Evolutionary conservation across 148 eudicot species (phyloP), one percentile per base, ranked within the genome.

Genomic region (Gaultheria prostrata): DNA sequence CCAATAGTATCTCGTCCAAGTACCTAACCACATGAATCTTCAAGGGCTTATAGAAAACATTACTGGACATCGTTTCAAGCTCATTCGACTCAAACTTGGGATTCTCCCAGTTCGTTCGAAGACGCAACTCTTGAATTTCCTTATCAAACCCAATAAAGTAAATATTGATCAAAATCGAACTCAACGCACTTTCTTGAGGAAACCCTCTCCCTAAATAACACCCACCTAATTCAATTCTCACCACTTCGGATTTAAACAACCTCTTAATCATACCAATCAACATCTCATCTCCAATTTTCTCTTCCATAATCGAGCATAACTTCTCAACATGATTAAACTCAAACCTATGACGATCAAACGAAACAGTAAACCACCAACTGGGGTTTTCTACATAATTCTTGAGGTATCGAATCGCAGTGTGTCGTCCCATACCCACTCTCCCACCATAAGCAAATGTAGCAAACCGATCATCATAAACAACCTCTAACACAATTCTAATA

Each of bases 21-120:
- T 94, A 96, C 88, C 99, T 92, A 79, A 94, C 94, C 12, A 92
- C 93, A 88, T 92, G 94, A 17, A 94, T 46, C 94, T 91, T 96
- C 76, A 92, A 87, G 14, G 97, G 98, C 85, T 90, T 94, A 80
- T 89, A 86, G 75, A 89, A 90, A 67, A 88, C 84, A 80, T 71
- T 80, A 48, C 75, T 61, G 28, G 46, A 76, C 39, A 21, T 74
- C 4, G 81, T 8, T 76, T 33, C 93, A 83, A 84, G 88, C 84
- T 91, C 88, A 78, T 84, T 82, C 4, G 82, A 82, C 9, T 87
- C 78, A 21, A 89, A 69, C 63, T 85, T 86, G 28, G 92, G 89
- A 82, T 87, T 92, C 28, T 87, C 92, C 67, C 83, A 82, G 83
- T 92, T 90, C 59, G 86, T 88, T 14, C 88, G 83, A 48, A 93